Evolutionary conservation across 306 rosid species (phyloP), one percentile per base, ranked within the genome.

Genomic region (Sindora glabra): DNA sequence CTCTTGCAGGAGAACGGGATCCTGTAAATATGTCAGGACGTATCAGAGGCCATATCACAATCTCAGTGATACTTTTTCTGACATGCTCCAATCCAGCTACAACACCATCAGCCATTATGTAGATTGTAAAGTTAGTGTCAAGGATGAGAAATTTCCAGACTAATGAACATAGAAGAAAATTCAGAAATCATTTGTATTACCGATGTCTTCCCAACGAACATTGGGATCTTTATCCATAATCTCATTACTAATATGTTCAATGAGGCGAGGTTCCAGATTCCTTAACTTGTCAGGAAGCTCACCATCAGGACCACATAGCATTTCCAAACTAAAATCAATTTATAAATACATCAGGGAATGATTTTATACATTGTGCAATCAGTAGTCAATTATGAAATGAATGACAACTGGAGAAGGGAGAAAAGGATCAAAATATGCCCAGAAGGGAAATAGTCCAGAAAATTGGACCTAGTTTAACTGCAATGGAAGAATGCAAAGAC

Each of bases 231-330:
- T 82, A 42, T 89, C 95, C 99, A 92, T 92, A 50, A 92, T 86
- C 85, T 92, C 99, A 26, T 89, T 92, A 73, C 99, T 92, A 62
- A 92, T 77, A 73, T 89, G 96, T 67, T 92, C 99, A 68, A 92
- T 82, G 49, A 92, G 94, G 71, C 96, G 94, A 58, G 96, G 96
- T 50, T 92, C 99, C 83, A 92, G 65, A 77, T 92, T 92, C 77
- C 99, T 82, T 74, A 89, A 62, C 56, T 89, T 92, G 81, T 92
- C 99, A n/a, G 99, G 99, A 77, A 89, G 90, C 79, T 92, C 99
- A 6, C 96, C 96, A 69, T 92, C 95, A 54, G 94, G 99, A 51
- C 99, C 99, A 33, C 83, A 84, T 62, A 92, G 80, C 72, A 86
- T 38, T 63, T 92, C 94, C 90, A 92, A 68, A 78, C 99, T 92